Conservation (phyloP, 345 rosid species). For the Eucalyptus erythrocorys region DNA sequence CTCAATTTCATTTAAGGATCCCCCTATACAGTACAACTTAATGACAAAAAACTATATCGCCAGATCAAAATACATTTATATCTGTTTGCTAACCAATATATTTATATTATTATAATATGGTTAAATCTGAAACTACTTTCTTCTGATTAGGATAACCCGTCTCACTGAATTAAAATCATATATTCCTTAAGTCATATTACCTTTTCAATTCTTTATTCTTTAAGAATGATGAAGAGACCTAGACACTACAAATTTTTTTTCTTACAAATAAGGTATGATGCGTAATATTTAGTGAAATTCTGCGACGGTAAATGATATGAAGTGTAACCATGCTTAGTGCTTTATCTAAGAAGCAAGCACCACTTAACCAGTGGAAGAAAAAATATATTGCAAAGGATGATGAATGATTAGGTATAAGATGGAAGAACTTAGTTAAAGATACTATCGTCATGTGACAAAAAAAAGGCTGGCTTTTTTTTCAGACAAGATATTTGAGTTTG, state of each 20-base stretch:
- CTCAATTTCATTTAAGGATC: not conserved
- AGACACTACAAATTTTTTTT: not conserved
- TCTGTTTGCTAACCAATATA: no score
- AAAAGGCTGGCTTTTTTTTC: not conserved
- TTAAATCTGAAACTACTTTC: not conserved
- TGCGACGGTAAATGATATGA: fast-evolving
- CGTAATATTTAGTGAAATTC: not conserved
- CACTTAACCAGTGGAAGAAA: not conserved
- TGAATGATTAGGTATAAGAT: not conserved
- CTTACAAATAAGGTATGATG: not conserved
- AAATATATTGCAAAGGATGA: not conserved
- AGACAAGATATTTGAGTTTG: not conserved
- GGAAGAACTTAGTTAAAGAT: no score
- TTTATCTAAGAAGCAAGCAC: not conserved
- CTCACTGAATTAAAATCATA: not conserved
- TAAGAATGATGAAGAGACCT: not conserved
- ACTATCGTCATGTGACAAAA: not conserved
- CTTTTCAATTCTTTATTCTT: not conserved
- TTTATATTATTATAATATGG: not conserved
- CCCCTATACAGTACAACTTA: not conserved
- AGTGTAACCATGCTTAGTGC: not conserved
- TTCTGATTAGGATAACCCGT: not conserved
- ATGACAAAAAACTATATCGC: no score
- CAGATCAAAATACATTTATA: not conserved
- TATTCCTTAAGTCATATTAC: not conserved